Evolutionary conservation across 2,329 filamentous ascomycete species (phyloP), one percentile per base, ranked within the genome.

Genomic region (Kalmusia sp.): DNA sequence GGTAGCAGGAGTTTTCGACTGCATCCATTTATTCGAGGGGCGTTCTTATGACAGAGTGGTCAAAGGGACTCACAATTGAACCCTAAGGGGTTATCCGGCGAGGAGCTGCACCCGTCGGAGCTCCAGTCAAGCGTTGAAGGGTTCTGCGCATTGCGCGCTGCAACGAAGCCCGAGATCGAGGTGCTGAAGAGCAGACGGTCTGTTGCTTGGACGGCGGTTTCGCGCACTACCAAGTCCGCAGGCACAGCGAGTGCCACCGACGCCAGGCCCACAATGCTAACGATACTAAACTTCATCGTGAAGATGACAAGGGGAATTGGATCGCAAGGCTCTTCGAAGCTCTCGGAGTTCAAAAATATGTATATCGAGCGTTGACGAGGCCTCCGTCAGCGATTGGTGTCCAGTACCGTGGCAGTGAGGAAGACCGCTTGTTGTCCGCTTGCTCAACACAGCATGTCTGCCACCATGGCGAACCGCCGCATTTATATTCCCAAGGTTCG

Each of bases 171-270:
- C 0, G 70, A 57, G 3, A 85, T 76, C 0, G 74, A 67, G 35
- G 75, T 63, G 40, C 52, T 63, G 71, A 82, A 84, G 48, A 83
- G 69, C 21, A 82, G 74, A 27, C 74, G 54, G 54, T 85, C 82
- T 1, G 80, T 82, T 14, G 62, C 51, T 50, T 61, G 30, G n/a
- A 40, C 27, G 28, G 24, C 43, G n/a, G 62, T 61, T 27, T 62
- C 62, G 15, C 58, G 53, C 14, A 41, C 27, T 3, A 35, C 9
- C 6, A 56, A 17, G 19, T 30, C 50, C 14, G 35, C 25, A 24
- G 47, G 59, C 12, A 51, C 52, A 4, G 61, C 57, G 14, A 53
- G 15, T 6, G 49, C 45, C 22, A 17, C 14, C 8, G 43, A 35
- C 21, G 27, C 43, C 8, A 60, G 39, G 45, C 50, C 49, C 22